Evolutionary conservation across 2,329 filamentous ascomycete species (phyloP), one percentile per base, ranked within the genome.

Genomic region (Venturiaceae sp.): DNA sequence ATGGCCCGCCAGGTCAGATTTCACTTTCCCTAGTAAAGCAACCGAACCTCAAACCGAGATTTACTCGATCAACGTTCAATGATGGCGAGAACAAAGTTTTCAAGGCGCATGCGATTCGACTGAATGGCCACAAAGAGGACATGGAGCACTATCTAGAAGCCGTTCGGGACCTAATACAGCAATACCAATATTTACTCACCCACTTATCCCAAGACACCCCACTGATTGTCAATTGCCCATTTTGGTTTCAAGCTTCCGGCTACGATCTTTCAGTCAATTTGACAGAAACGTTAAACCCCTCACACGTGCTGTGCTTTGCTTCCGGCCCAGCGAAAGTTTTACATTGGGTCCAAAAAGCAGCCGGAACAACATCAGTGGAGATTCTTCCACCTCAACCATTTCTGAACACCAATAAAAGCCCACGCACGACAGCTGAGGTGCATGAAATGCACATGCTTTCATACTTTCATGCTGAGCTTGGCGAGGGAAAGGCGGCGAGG

Each of bases 241-340:
- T 37, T n/a, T 56, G 54, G 54, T 56, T 23, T 30, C 54, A 56
- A 46, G 54, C 30, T 8, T 56, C 39, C 16, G 54, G 36, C 8
- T 39, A 32, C 16, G 54, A 56, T 32, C 54, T 56, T 13, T 41
- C 32, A 23, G 54, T 41, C 26, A 46, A 44, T 23, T 28, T 56
- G 34, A 56, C 54, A 28, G 11, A 46, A 36, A 28, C 37, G 28
- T 32, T 56, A 19, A 39, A 44, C 19, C 54, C 54, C 26, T 56
- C 54, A 13, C 36, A 41, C 16, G 16, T 56, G 7, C 16, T 56
- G 6, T 56, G 54, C 21, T 46, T 56, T n/a, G 54, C 34, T 19
- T 32, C 32, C 16, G 37, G 54, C 4, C 37, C 34, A 21, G n/a
- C 54, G 11, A 56, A 56, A 46, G 36, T 37, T 11, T 5, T 46